Conservation (phyloP, 257 asterid species). For the Solanum dulcamara region DNA sequence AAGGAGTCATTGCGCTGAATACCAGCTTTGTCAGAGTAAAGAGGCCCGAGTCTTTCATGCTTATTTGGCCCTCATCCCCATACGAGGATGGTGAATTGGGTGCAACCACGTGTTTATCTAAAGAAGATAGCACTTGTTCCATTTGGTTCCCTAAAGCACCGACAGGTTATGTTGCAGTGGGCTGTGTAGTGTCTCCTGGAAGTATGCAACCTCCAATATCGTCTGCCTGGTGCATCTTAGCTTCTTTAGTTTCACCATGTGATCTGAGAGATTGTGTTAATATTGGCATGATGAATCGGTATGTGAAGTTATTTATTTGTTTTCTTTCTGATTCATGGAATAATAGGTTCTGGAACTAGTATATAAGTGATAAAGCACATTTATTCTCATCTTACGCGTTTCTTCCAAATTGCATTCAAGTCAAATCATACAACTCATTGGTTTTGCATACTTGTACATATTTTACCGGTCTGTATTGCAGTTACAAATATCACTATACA, state of each 20-base stretch:
- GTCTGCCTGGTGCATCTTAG: conserved; percentile 70
- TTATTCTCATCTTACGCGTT: not conserved
- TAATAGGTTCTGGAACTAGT: not conserved
- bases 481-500: not conserved
- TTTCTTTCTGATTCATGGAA: not conserved
- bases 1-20: conserved; percentile 84
- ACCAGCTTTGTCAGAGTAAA: conserved; percentile 74
- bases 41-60: conserved; percentile 75
- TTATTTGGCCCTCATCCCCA: conserved; percentile 56
- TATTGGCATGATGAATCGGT: conserved; percentile 40
- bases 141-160: conserved; percentile 99
- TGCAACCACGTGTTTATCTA: conserved; percentile 10
- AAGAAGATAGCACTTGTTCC: conserved; percentile 41
- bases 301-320: conserved; percentile 16
- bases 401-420: not conserved
- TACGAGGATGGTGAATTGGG: conserved; percentile 20
- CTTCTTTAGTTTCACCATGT: conserved; percentile 80
- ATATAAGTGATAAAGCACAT: not conserved
- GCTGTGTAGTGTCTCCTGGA: conserved; percentile 88
- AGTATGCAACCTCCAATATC: conserved; percentile 59
- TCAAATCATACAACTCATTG: not conserved
- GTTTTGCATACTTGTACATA: not conserved
- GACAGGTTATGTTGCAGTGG: conserved; percentile 82
- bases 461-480: not conserved
- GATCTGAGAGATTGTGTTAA: conserved; percentile 78